phyloP scores from a whole-genome alignment of 2,329 filamentous ascomycete genomes.

The Emydomyces testavorans region DNA sequence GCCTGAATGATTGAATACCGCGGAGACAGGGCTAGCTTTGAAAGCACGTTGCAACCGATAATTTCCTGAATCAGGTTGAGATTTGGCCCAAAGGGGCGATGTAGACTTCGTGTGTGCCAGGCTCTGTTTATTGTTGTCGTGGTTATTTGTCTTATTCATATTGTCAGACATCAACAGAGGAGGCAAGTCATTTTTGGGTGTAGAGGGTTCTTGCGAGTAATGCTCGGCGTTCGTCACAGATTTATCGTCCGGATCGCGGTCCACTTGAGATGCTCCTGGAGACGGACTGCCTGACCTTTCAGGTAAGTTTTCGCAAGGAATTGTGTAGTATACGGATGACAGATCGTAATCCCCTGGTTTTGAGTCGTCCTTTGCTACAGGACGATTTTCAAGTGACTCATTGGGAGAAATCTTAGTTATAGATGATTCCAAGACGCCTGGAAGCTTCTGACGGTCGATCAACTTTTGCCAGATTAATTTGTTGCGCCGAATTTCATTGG shows the following conservation, averaged over 20 bases:
- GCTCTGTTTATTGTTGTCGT: not conserved
- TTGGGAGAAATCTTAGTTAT: not conserved
- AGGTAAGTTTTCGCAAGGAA: not conserved
- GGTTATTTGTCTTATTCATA: not conserved
- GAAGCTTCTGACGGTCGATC: slow-evolving; percentile 11
- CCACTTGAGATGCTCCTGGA: not conserved
- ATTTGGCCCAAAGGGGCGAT: not conserved
- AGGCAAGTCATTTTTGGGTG: slow-evolving; percentile 1
- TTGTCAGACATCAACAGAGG: not conserved
- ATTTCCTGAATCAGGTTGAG: not conserved
- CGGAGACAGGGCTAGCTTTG: not conserved
- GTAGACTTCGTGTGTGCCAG: not conserved
- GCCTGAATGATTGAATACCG: not conserved
- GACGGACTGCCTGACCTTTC: not conserved
- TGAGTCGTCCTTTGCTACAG: slow-evolving; percentile 10
- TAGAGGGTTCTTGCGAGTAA: slow-evolving; percentile 3
- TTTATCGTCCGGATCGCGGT: slow-evolving; percentile 4
- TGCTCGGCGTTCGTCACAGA: slow-evolving; percentile 3
- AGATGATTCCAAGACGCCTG: not conserved
- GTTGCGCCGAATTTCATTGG: slow-evolving; percentile 70
- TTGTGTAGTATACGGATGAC: slow-evolving; percentile 8
- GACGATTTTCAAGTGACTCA: not conserved
- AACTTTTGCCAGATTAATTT: slow-evolving; percentile 52
- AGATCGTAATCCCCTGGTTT: not conserved
- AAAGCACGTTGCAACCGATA: not conserved